These are phyloP conservation scores for Cryptococcus sp. DNA, from an alignment of 1,284 basidiomycete species.

Conservation along the genomic window DNA sequence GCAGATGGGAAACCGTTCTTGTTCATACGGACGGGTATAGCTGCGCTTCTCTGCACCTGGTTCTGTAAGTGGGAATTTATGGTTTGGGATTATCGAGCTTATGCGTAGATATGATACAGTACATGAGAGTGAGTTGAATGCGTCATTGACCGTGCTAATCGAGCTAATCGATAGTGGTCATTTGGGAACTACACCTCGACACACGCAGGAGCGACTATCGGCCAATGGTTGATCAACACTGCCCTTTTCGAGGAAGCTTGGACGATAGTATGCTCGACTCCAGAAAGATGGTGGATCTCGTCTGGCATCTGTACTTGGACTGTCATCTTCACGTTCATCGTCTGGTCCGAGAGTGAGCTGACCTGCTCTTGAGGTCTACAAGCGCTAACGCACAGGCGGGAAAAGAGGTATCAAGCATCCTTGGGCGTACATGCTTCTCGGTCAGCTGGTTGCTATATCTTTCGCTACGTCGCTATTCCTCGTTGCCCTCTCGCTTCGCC, in stretches of 20 bases:
- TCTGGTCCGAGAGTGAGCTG: constrained; percentile 57
- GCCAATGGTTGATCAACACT: constrained; percentile 58
- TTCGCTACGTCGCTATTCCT: constrained; percentile 64
- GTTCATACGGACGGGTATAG: constrained; percentile 34
- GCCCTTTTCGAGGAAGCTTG: constrained; percentile 63
- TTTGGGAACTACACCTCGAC: constrained; percentile 50
- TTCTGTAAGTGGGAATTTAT: constrained; percentile 52
- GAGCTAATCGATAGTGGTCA: constrained; percentile 52
- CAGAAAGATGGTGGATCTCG: constrained; percentile 60
- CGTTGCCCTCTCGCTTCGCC: constrained; percentile 53
- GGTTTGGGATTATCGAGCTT: constrained; percentile 2
- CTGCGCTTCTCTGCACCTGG: constrained; percentile 52
- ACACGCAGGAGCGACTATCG: constrained; percentile 31
- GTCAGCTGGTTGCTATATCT: constrained; percentile 67
- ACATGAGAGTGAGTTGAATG: constrained; percentile 49
- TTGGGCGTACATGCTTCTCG: constrained; percentile 69
- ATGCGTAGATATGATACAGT: constrained; percentile 41
- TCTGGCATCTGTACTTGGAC: constrained; percentile 66
- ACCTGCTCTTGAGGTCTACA: neutral
- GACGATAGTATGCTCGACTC: constrained; percentile 51
- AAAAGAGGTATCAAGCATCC: constrained; percentile 53
- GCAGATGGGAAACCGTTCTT: constrained; percentile 32
- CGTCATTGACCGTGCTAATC: neutral
- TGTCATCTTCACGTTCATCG: constrained; percentile 58
- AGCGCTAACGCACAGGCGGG: constrained; percentile 41